Evolutionary conservation across 2,329 filamentous ascomycete genomes (phyloP).

Genomic region (Pestalotiopsis sp.): DNA sequence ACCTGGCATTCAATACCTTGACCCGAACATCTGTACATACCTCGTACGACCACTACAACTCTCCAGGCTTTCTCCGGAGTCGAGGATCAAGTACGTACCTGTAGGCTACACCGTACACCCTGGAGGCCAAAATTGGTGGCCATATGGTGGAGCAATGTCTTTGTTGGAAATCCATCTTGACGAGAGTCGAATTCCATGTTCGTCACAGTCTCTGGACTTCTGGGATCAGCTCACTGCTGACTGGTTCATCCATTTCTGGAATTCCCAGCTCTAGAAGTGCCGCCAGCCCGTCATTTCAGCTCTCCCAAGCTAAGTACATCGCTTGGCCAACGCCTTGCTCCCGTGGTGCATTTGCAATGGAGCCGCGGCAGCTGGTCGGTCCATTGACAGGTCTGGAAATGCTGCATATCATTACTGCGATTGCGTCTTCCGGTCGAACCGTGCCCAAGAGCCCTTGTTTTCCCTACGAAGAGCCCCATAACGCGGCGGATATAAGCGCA

Average conservation of each 20-base stretch:
- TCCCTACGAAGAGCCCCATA: not conserved
- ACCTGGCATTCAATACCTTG: too few species aligned
- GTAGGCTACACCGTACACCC: too few species aligned
- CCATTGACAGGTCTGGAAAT: not conserved
- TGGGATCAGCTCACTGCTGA: too few species aligned
- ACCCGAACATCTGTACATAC: too few species aligned
- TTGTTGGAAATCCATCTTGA: too few species aligned
- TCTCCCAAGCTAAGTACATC: not conserved
- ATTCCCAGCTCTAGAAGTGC: not conserved
- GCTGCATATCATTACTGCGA: not conserved
- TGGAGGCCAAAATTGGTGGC: too few species aligned
- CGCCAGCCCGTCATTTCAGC: not conserved
- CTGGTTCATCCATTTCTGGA: not conserved
- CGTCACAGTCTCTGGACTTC: too few species aligned
- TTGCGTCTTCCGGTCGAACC: not conserved
- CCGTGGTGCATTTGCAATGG: not conserved
- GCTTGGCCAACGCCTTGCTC: not conserved
- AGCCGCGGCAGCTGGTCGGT: not conserved
- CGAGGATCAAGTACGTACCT: too few species aligned
- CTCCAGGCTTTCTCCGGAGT: too few species aligned
- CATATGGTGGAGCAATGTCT: too few species aligned
- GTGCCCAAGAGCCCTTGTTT: not conserved
- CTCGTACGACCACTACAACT: too few species aligned
- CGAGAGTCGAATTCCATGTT: too few species aligned
- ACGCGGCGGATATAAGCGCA: conserved; percentile 1